Evolutionary conservation across 345 rosid species (phyloP), one percentile per base, ranked within the genome.

Genomic region (Cochlearia excelsa): DNA sequence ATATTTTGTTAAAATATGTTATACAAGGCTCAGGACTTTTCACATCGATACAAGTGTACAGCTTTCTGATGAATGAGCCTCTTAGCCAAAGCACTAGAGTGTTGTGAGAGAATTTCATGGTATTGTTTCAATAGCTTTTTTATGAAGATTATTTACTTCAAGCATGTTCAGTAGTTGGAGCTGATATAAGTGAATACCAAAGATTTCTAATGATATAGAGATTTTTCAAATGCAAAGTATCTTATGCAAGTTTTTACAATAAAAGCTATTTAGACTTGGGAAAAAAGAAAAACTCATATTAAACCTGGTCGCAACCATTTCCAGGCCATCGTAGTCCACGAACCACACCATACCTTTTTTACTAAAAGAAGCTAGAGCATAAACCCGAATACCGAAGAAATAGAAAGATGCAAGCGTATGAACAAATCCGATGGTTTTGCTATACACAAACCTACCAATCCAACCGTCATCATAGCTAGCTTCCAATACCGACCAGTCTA

Each of bases 381-480:
- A 53, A 55, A 37, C 39, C 45, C 48, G 46, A 31, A 49, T 40
- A 26, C 43, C 30, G 30, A 67, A n/a, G 11, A 46, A 8, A 54
- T 5, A 39, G 10, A 30, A 55, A 61, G 16, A 4, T n/a, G 54
- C 51, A 16, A 62, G 57, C 46, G 29, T 69, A 42, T 50, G 41
- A 62, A 69, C 63, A 69, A 55, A 49, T 54, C 55, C 68, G 61
- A 49, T 42, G 58, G 63, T 34, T 59, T 69, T 54, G 73, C 62
- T 69, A 61, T 54, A 61, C 41, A 69, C 63, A 54, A 69, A 68
- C 54, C 72, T 54, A 68, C 65, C 60, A 45, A 46, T 53, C 44
- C 51, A 42, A 27, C 57, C 37, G 9, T 16, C 63, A 46, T 61
- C 62, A 61, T 34, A 54, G 28, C 63, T 34, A 54, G 28, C 63